Base-by-base conservation (phyloP, 1,139 yeast genomes). In the Suhomyces guaymorum region DNA sequence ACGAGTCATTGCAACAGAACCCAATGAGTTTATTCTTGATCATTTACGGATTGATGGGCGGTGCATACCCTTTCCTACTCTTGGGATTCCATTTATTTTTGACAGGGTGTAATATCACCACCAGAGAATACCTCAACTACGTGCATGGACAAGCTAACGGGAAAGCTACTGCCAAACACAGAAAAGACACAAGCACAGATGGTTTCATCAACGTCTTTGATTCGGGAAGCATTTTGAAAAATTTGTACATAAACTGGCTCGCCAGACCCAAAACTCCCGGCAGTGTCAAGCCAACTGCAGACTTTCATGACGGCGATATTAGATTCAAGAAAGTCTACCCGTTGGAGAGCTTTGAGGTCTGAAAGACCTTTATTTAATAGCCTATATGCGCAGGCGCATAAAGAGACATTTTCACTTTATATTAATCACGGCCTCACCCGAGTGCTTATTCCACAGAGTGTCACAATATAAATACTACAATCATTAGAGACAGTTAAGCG, bases 41-140 rank as follows among this genome's bases (percentile, higher is more conserved):
- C 7, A 57, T 82, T 3, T 73, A 70, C 40, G 66, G 73, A 0
- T 51, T 66, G 2, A 20, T 80, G 2, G 62, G 66, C 1, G 26
- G 74, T 7, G 40, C 70, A 5, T 84, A 83, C 49, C 90, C 94
- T 2, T 35, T 67, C 1, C 46, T 78, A 24, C 56, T 86, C 12
- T 51, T 82, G 11, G 33, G 58, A 0, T 73, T 73, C 44, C 95
- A 86, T 50, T 25, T 76, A 1, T 71, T 63, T 35, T 57, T 84
- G 31, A 73, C 80, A 0, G 52, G 74, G 0, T 68, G 75, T n/a
- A 82, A 81, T 39, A 68, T 82, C 45, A 80, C 90, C 12, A 84
- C 95, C 4, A 64, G 89, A 44, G 92, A 83, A 45, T 82, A 73
- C 46, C 59, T 83, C 33, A 70, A 67, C 54, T 45, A 68, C 54